These are phyloP conservation scores for Cruciata laevipes DNA, from an alignment of 257 asterid species.

Conservation along the genomic window DNA sequence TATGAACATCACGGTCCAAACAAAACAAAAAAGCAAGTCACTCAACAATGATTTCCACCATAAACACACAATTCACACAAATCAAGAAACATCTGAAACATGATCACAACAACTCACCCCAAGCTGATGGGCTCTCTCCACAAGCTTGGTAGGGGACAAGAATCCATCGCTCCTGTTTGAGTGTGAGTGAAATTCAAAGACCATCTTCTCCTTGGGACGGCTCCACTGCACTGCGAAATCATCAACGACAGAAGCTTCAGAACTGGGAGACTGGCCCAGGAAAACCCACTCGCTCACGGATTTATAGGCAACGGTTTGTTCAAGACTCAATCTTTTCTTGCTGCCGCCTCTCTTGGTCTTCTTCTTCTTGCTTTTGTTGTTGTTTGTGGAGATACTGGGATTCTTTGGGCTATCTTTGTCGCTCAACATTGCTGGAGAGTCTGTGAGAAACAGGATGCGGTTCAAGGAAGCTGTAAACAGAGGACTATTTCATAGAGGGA, in stretches of 20 bases:
- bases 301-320: slow-evolving; percentile 78
- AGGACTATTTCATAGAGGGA: not conserved
- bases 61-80: not conserved
- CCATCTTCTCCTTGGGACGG: slow-evolving; percentile 69
- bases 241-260: slow-evolving; percentile 29
- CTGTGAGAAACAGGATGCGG: not conserved
- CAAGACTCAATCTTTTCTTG: slow-evolving; percentile 73
- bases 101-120: slow-evolving; percentile 47
- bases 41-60: not conserved
- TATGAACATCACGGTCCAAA: not conserved
- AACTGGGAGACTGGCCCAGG: slow-evolving; percentile 39
- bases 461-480: not conserved
- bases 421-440: slow-evolving; percentile 28
- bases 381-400: slow-evolving; percentile 14
- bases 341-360: slow-evolving; percentile 94
- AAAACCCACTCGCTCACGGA: slow-evolving; percentile 85
- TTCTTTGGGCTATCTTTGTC: slow-evolving; percentile 51
- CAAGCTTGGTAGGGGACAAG: slow-evolving; percentile 86
- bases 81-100: not conserved
- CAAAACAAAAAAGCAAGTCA: not conserved
- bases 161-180: slow-evolving; percentile 87
- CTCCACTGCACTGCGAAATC: slow-evolving; percentile 73
- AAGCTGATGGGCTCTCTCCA: slow-evolving; percentile 89
- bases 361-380: slow-evolving; percentile 34
- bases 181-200: slow-evolving; percentile 83